Conservation (phyloP, 2,329 filamentous ascomycete species). For the Ascochyta pisi region DNA sequence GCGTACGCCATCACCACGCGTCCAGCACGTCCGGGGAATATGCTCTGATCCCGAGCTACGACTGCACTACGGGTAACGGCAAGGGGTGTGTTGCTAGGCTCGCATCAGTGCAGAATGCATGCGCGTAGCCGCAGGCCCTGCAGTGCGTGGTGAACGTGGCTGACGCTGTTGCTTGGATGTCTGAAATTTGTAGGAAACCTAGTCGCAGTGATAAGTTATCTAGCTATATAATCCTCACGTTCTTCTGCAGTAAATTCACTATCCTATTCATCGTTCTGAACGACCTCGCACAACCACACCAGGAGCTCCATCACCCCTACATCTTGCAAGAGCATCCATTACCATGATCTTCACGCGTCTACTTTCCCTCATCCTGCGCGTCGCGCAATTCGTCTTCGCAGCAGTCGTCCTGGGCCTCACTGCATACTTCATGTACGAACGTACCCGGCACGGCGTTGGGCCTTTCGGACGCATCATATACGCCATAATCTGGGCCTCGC, state of each 20-base stretch:
- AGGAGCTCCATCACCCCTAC: background rate
- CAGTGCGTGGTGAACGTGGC: constrained; percentile 8
- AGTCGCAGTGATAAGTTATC: background rate
- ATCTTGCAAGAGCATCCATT: background rate
- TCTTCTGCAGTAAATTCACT: background rate
- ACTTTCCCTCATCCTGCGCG: constrained; percentile 64
- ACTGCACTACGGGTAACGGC: constrained; percentile 7
- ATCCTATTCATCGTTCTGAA: background rate
- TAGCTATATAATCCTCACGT: constrained; percentile 1
- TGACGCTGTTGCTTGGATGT: constrained; percentile 11
- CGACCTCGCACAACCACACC: background rate
- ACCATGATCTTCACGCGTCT: constrained; percentile 54
- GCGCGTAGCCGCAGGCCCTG: constrained; percentile 4
- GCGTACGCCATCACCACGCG: constrained; percentile 11
- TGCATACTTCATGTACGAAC: constrained; percentile 32
- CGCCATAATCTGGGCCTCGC: constrained; percentile 71
- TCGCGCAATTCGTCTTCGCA: constrained; percentile 72
- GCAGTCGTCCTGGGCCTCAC: constrained; percentile 58
- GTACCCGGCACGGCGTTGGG: constrained; percentile 56
- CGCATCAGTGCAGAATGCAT: constrained; percentile 10
- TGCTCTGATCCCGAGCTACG: background rate
- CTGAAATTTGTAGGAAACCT: background rate
- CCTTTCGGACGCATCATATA: constrained; percentile 74
- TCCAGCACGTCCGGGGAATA: constrained; percentile 2
- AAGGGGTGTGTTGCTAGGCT: constrained; percentile 3